phyloP scores from a whole-genome alignment of 2,329 filamentous ascomycete genomes.

The Elsinoe ampelina region DNA sequence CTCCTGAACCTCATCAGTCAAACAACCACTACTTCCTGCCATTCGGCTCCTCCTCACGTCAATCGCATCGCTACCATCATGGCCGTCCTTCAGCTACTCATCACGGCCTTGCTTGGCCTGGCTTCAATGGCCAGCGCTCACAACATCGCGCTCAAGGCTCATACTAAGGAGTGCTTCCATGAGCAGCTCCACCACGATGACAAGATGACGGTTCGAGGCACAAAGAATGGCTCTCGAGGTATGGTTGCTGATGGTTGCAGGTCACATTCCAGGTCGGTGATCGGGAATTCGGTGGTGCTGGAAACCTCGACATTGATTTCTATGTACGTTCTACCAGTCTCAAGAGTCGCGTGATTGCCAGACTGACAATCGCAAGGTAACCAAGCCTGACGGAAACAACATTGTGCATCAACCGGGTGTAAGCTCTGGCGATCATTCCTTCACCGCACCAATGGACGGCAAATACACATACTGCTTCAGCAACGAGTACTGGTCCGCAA shows the following conservation, averaged over 20 bases:
- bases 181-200: conserved; percentile 87
- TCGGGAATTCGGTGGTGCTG: conserved; percentile 85
- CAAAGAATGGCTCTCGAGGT: conserved; percentile 26
- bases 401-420: conserved; percentile 71
- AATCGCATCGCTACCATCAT: conserved; percentile 19
- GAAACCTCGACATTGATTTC: conserved; percentile 94
- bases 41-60: not conserved
- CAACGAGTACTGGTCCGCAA: conserved; percentile 95
- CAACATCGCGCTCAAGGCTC: conserved; percentile 90
- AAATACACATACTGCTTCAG: conserved; percentile 97
- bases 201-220: conserved; percentile 61
- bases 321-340: conserved; percentile 56
- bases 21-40: not conserved
- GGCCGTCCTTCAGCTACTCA: conserved; percentile 28
- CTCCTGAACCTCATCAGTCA: not conserved
- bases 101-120: conserved; percentile 44
- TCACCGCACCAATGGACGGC: conserved; percentile 75
- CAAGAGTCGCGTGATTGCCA: not conserved
- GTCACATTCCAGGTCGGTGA: conserved; percentile 96
- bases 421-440: conserved; percentile 87
- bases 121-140: conserved; percentile 63
- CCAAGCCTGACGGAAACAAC: conserved; percentile 65
- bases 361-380: conserved; percentile 46
- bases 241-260: not conserved
- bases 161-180: conserved; percentile 96